Conservation (phyloP, 2,329 filamentous ascomycete species). For the Diaporthe australafricana region DNA sequence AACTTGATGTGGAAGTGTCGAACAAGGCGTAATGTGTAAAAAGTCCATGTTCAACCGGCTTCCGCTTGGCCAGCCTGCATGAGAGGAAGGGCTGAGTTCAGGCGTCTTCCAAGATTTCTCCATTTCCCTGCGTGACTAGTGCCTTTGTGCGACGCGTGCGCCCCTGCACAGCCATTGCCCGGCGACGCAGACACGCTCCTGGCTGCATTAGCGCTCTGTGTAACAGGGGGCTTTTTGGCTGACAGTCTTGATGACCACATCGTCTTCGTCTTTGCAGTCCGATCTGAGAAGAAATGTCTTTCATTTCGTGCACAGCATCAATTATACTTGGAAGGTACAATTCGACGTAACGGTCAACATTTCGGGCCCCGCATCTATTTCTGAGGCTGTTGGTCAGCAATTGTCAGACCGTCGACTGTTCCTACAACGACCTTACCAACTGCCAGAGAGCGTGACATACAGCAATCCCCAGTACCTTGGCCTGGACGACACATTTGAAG, state of each 20-base stretch:
- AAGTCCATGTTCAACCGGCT: neutral
- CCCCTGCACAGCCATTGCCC: neutral
- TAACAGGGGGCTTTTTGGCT: neutral
- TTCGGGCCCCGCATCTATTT: neutral
- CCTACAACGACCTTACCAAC: conserved; percentile 38
- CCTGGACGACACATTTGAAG: conserved; percentile 26
- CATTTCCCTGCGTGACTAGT: neutral
- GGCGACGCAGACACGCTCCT: neutral
- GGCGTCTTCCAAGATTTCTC: neutral
- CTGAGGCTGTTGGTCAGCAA: neutral
- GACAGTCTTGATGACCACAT: neutral
- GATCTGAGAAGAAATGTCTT: no score
- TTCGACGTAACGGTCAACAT: conserved; percentile 3
- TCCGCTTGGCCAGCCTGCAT: neutral
- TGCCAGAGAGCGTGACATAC: conserved; percentile 34
- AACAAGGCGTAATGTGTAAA: neutral
- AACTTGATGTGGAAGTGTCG: neutral
- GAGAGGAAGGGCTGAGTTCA: neutral
- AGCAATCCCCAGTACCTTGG: conserved; percentile 41
- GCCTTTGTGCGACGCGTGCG: neutral
- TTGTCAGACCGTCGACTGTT: conserved; percentile 33
- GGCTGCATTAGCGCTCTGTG: neutral
- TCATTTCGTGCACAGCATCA: no score
- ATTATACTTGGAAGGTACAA: neutral
- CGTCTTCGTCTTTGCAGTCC: neutral